These are phyloP conservation scores for Amesomyces nigricolor DNA, from an alignment of 2,329 filamentous ascomycete genomes.

Conservation along the genomic window DNA sequence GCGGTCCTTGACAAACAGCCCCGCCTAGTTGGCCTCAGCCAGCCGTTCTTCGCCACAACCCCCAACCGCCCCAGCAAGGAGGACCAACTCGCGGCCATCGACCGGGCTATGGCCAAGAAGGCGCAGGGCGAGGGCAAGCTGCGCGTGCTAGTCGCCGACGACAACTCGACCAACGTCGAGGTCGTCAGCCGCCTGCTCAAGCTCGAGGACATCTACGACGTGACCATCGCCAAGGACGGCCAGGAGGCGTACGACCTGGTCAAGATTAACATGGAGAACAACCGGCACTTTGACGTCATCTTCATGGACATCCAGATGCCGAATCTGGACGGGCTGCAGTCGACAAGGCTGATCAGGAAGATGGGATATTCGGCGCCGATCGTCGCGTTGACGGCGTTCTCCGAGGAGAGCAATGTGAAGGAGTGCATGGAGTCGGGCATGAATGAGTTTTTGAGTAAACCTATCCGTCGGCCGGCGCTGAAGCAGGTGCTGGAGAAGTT, in stretches of 20 bases:
- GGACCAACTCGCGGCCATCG: constrained; percentile 60
- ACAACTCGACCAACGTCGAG: constrained; percentile 54
- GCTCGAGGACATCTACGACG: constrained; percentile 75
- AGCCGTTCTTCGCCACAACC: constrained; percentile 66
- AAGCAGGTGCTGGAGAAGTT: constrained; percentile 84
- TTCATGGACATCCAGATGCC: constrained; percentile 98
- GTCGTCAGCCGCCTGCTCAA: constrained; percentile 61
- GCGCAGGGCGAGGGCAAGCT: constrained; percentile 54
- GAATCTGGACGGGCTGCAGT: constrained; percentile 82
- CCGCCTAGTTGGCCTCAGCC: constrained; percentile 74
- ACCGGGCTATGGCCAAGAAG: constrained; percentile 58
- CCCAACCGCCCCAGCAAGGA: constrained; percentile 40
- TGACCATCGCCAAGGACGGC: constrained; percentile 79
- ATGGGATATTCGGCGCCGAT: constrained; percentile 86
- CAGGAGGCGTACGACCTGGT: constrained; percentile 86
- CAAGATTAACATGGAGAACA: constrained; percentile 70
- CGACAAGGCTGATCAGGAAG: constrained; percentile 75
- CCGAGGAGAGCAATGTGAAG: constrained; percentile 82
- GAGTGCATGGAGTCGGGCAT: constrained; percentile 86
- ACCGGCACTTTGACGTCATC: constrained; percentile 74
- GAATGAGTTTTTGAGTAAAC: constrained; percentile 78
- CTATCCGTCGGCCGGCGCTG: constrained; percentile 74
- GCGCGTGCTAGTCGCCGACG: constrained; percentile 78
- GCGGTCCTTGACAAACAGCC: constrained; percentile 61
- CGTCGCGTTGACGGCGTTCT: constrained; percentile 83